Base-by-base conservation (phyloP, 2,329 filamentous ascomycete species). In the Fusarium sp. region DNA sequence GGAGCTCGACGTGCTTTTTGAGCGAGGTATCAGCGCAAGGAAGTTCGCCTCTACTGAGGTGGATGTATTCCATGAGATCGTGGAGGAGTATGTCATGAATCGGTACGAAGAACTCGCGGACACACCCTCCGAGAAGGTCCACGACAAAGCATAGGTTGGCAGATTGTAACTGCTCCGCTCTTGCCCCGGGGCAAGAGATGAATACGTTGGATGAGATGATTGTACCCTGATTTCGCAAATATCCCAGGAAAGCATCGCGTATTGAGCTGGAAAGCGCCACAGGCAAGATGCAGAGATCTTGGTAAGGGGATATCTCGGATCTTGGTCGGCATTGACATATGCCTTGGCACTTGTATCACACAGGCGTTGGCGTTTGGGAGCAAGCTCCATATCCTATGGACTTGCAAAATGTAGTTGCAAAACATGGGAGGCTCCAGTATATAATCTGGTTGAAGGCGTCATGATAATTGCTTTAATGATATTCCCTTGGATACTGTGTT, bases 1-100 rank as follows among this genome's bases (percentile, higher is more conserved):
- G 11, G 94, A 97, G 82, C 84, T 97, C 62, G 94, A 97, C 80
- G 77, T 97, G 54, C 85, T 97, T 54, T 97, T 97, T 77, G 93
- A 97, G 83, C 87, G 89, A 69, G 84, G 87, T 3, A 84, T 95
- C 27, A 87, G 87, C 72, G 93, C 93, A 11, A 86, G 94, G 76
- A 92, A 94, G 77, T 97, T 96, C 79, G 87, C 89, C 14, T 78
- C 79, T 29, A 89, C 88, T 5, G 77, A 87, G 66, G 87, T 90
- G 14, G 84, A 90, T 63, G 88, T 88, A 16, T 89, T 90, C 69
- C 83, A 83, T 46, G 86, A 87, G 76, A 79, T 80, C 15, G 80
- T 89, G n/a, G 83, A 86, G 59, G 82, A 81, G 33, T 82, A 82
- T 31, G 80, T 87, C 8, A 80, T 89, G 79, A 79, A 84, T 56